Percentiles rank a stretch among this genome's conserved stretches.
These are phyloP conservation scores for Soucietia sequanensis DNA, from an alignment of 805 yeast genomes.

Conservation along the genomic window DNA sequence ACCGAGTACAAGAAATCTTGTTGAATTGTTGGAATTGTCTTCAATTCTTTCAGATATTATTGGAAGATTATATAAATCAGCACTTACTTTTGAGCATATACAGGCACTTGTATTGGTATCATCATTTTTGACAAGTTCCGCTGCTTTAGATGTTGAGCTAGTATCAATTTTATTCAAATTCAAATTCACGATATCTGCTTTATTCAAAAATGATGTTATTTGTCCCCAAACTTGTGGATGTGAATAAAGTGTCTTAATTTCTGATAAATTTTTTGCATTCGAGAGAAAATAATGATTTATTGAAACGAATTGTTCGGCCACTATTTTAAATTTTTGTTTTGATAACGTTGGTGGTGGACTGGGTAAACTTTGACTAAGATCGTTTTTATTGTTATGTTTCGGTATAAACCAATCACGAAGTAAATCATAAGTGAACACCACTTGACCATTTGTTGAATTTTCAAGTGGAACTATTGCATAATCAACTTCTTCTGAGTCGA, in stretches of 20 bases:
- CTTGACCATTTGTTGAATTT: conserved; percentile 94
- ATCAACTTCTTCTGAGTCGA: conserved; percentile 48
- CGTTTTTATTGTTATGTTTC: neutral
- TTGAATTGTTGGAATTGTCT: conserved; percentile 74
- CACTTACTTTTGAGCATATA: conserved; percentile 70
- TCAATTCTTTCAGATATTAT: conserved; percentile 59
- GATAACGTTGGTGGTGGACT: neutral
- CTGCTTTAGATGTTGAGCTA: conserved; percentile 84
- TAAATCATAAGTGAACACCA: conserved; percentile 79
- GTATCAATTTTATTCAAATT: conserved; percentile 59
- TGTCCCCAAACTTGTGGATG: conserved; percentile 99
- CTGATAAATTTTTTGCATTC: conserved; percentile 38
- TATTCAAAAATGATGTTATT: conserved; percentile 54
- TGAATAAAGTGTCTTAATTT: conserved; percentile 65
- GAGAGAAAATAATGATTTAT: conserved; percentile 76
- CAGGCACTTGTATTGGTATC: conserved; percentile 53
- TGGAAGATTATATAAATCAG: conserved; percentile 56
- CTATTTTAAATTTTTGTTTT: conserved; percentile 43
- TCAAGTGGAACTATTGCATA: conserved; percentile 86
- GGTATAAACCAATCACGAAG: conserved; percentile 63
- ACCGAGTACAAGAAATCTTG: conserved; percentile 76
- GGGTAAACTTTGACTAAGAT: no score
- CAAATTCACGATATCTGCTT: conserved; percentile 23
- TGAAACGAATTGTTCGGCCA: conserved; percentile 78
- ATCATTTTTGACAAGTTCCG: conserved; percentile 52